phyloP scores from a whole-genome alignment of 2,329 filamentous ascomycete genomes.

The Arthrocladium fulminans region DNA sequence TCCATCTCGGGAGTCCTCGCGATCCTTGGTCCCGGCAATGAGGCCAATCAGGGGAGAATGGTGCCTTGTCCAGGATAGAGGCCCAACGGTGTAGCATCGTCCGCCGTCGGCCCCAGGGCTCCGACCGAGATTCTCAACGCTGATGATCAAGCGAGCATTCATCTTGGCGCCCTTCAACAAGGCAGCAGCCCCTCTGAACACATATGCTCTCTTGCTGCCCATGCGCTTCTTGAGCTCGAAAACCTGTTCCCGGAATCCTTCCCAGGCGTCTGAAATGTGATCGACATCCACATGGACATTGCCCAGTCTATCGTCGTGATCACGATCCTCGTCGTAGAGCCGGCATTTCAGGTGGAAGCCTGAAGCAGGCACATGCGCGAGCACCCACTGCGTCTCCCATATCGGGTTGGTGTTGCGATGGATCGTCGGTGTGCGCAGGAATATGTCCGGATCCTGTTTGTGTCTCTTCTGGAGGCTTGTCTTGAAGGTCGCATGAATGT shows the following conservation, averaged over 20 bases:
- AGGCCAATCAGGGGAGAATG: constrained; percentile 83
- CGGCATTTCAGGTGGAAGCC: constrained; percentile 80
- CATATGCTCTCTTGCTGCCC: constrained; percentile 78
- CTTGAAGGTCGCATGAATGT: constrained; percentile 64
- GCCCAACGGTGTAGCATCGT: constrained; percentile 69
- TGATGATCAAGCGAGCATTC: constrained; percentile 62
- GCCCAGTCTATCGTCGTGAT: constrained; percentile 79
- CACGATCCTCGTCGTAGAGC: constrained; percentile 83
- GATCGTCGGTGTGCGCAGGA: constrained; percentile 66
- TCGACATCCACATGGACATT: constrained; percentile 66
- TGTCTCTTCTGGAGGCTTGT: constrained; percentile 64
- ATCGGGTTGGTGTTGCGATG: constrained; percentile 62
- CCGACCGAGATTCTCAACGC: constrained; percentile 66
- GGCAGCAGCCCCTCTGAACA: constrained; percentile 59
- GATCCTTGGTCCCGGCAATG: constrained; percentile 62
- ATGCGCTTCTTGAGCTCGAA: constrained; percentile 73
- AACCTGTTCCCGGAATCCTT: constrained; percentile 53
- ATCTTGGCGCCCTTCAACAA: constrained; percentile 57
- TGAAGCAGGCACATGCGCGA: constrained; percentile 72
- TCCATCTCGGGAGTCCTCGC: constrained; percentile 42
- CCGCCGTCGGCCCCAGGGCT: constrained; percentile 60
- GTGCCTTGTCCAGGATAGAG: constrained; percentile 69
- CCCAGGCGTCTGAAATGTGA: constrained; percentile 56
- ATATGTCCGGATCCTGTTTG: constrained; percentile 72
- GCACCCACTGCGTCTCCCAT: constrained; percentile 81